These are phyloP conservation scores for Globisporangium uncinulatum DNA, from an alignment of 352 stramenopile species.

Conservation along the genomic window DNA sequence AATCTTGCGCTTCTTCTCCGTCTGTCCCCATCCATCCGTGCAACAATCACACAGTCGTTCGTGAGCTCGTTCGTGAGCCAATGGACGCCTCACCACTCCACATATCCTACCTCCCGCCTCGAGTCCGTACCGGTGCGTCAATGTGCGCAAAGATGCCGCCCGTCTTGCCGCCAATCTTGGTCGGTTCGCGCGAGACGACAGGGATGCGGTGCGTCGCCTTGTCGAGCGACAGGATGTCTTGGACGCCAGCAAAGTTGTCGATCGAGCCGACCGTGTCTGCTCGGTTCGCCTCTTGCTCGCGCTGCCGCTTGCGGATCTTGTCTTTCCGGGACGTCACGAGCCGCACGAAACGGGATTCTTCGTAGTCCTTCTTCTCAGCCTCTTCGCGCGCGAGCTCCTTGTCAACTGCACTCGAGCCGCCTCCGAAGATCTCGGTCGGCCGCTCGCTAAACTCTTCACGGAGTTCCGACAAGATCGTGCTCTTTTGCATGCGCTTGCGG, in stretches of 20 bases:
- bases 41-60: no score
- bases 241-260: conserved; percentile 82
- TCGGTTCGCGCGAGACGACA: conserved; percentile 31
- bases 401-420: conserved; percentile 58
- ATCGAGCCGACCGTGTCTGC: conserved; percentile 76
- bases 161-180: conserved; percentile 66
- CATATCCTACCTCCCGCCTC: no score
- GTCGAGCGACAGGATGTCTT: conserved; percentile 70
- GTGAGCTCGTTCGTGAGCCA: no score
- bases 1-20: conserved; percentile 69
- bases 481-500: conserved; percentile 80
- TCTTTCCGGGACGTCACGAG: conserved; percentile 84
- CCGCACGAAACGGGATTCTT: conserved; percentile 83
- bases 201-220: conserved; percentile 69
- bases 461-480: conserved; percentile 76
- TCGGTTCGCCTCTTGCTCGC: conserved; percentile 69
- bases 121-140: conserved; percentile 49
- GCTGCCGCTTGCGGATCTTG: conserved; percentile 84
- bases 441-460: conserved; percentile 85
- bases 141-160: conserved; percentile 83
- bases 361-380: conserved; percentile 78
- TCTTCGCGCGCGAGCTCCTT: conserved; percentile 81
- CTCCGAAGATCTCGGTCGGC: conserved; percentile 60
- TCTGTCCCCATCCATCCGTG: no score
- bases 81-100: no score